A percentile compares a stretch with the other conserved stretches of the same genome.
These are phyloP conservation scores for Acacia crassicarpa DNA, from an alignment of 306 rosid genomes.

Conservation along the genomic window DNA sequence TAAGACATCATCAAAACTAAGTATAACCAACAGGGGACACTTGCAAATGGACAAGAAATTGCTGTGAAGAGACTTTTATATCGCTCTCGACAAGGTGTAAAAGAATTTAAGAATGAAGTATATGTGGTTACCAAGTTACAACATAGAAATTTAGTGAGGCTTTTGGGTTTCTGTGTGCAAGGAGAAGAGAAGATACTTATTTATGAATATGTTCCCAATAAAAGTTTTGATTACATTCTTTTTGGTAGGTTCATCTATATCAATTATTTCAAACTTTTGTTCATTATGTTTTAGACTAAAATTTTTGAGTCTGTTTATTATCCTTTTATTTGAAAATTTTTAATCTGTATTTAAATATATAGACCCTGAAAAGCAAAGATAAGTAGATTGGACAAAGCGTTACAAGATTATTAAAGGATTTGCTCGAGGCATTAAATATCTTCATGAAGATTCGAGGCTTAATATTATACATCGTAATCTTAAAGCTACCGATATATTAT, in stretches of 20 bases:
- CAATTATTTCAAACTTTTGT: not conserved
- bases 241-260: conserved; percentile 34
- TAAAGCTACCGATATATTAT: conserved; percentile 37
- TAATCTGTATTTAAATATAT: not conserved
- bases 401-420: conserved; percentile 44
- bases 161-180: too few species aligned
- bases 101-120: too few species aligned
- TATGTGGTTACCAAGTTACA: too few species aligned
- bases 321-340: not conserved
- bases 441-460: conserved; percentile 57
- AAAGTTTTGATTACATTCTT: conserved; percentile 19
- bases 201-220: too few species aligned
- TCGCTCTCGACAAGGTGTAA: too few species aligned
- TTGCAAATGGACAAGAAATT: conserved; percentile 37
- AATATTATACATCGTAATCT: conserved; percentile 15
- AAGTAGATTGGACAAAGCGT: conserved; percentile 52
- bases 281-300: not conserved
- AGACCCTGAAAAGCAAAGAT: conserved; percentile 38
- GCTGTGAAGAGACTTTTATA: conserved; percentile 59
- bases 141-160: too few species aligned
- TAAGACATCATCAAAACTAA: too few species aligned
- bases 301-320: too few species aligned
- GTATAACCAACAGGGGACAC: conserved; percentile 59
- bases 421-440: conserved; percentile 56
- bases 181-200: too few species aligned